Conservation (phyloP, 108 stramenopile genomes). For the Skeletonema menzelii region DNA sequence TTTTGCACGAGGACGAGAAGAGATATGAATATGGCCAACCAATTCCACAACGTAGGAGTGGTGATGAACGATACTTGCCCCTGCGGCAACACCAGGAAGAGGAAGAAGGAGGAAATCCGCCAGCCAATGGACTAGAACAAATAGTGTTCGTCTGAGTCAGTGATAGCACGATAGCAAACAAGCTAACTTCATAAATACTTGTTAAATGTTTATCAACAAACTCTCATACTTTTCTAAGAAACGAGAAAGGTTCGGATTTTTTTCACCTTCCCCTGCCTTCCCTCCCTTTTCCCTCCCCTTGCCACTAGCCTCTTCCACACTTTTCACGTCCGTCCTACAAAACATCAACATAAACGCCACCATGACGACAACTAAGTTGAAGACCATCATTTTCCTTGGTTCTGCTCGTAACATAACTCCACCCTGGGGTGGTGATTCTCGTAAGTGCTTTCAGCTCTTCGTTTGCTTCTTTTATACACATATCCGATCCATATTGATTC, state of each 20-base stretch:
- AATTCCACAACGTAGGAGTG: slow-evolving; percentile 15
- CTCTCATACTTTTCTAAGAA: no score
- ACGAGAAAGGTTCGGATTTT: no score
- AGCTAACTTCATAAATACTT: no score
- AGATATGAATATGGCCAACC: slow-evolving; percentile 36
- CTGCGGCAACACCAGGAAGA: background rate
- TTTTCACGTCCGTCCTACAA: no score
- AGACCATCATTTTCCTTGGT: slow-evolving; percentile 74
- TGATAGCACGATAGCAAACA: background rate
- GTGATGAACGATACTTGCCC: background rate
- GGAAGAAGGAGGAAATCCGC: background rate
- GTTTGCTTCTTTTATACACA: background rate
- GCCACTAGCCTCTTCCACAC: no score
- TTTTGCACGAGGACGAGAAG: slow-evolving; percentile 4
- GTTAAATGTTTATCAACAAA: no score
- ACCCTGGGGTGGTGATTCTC: slow-evolving; percentile 58
- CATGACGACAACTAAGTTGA: slow-evolving; percentile 45
- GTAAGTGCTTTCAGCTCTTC: background rate
- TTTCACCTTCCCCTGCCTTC: no score
- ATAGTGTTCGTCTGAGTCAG: slow-evolving; percentile 1
- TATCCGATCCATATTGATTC: no score
- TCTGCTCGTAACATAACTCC: slow-evolving; percentile 50
- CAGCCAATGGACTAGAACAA: slow-evolving; percentile 2
- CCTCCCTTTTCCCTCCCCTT: no score
- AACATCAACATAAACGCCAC: no score